phyloP scores from a whole-genome alignment of 208 protist species.

The Leishmania martiniquensis region DNA sequence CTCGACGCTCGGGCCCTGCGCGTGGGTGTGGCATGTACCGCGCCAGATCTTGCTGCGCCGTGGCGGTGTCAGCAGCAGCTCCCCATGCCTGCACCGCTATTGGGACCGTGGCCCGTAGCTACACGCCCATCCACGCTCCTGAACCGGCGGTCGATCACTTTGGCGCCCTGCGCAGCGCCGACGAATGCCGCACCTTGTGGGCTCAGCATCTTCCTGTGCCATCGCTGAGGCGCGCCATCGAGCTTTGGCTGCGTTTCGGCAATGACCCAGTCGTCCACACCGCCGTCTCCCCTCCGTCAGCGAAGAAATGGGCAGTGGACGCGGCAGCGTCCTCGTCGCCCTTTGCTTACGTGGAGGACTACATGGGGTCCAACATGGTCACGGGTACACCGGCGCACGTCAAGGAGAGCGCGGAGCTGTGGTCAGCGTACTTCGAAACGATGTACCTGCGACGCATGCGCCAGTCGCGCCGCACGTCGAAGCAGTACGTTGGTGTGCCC shows the following conservation, averaged over 20 bases:
- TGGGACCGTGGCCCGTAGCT: constrained; percentile 33
- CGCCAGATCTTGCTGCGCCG: constrained; percentile 3
- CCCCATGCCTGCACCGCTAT: neutral
- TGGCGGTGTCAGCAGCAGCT: constrained; percentile 3
- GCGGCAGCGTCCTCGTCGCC: constrained; percentile 39
- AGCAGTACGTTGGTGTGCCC: constrained; percentile 48
- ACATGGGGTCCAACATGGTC: constrained; percentile 87
- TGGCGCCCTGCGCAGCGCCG: constrained; percentile 39
- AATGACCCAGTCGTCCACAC: constrained; percentile 89
- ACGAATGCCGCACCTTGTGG: constrained; percentile 78
- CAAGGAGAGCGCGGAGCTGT: constrained; percentile 71
- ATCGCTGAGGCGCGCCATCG: constrained; percentile 40
- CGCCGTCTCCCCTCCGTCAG: constrained; percentile 11
- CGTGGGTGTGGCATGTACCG: constrained; percentile 11
- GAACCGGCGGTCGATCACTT: constrained; percentile 49
- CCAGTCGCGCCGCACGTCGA: constrained; percentile 56
- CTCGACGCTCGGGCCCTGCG: neutral
- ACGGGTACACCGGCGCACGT: constrained; percentile 43
- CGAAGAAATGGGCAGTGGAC: neutral
- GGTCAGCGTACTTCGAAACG: constrained; percentile 58
- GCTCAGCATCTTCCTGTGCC: constrained; percentile 41
- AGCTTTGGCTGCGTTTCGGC: constrained; percentile 84
- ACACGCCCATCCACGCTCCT: constrained; percentile 80
- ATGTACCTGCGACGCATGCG: constrained; percentile 56
- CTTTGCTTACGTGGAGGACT: constrained; percentile 85